Percentiles rank a stretch among this genome's conserved stretches.
Conservation (phyloP, 495 filamentous ascomycete species). For the Eremomyces bilateralis region DNA sequence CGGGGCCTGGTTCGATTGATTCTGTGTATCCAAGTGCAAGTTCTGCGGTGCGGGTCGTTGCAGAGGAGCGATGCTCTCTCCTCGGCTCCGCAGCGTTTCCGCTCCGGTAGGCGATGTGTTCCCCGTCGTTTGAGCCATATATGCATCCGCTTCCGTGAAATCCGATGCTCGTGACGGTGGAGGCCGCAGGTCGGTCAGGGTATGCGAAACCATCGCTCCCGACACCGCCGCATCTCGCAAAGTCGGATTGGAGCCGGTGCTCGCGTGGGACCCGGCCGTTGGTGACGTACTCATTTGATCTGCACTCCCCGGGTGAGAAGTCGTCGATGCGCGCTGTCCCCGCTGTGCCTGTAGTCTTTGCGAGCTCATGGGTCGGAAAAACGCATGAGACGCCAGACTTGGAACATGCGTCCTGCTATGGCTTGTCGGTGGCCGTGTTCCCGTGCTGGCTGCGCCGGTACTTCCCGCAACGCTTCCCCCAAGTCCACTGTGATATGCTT, state of each 20-base stretch:
- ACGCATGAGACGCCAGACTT: conserved; percentile 66
- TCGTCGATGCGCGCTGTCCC: conserved; percentile 25
- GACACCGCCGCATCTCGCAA: too few species aligned
- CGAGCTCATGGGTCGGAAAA: conserved; percentile 93
- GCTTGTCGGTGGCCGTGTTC: conserved; percentile 18
- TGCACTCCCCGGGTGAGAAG: conserved; percentile 1
- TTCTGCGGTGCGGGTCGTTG: not conserved
- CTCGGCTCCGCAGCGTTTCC: conserved; percentile 39
- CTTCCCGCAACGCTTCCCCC: conserved; percentile 13
- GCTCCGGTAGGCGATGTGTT: conserved; percentile 55
- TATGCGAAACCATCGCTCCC: too few species aligned
- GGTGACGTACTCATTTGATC: not conserved
- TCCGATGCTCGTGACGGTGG: conserved; percentile 64
- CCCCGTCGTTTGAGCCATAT: conserved; percentile 39
- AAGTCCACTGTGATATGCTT: too few species aligned
- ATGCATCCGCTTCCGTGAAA: conserved; percentile 39
- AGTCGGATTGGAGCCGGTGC: too few species aligned
- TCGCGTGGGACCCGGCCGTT: conserved; percentile 11
- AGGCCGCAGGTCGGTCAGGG: conserved; percentile 30
- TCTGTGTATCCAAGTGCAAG: not conserved
- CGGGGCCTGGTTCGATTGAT: conserved; percentile 22
- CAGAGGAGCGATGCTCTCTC: conserved; percentile 54
- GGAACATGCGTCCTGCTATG: conserved; percentile 64
- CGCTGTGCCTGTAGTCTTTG: conserved; percentile 85
- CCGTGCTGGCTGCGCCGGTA: conserved; percentile 22